phyloP scores from a whole-genome alignment of 1,139 yeast genomes.

The Zygoascus meyerae region DNA sequence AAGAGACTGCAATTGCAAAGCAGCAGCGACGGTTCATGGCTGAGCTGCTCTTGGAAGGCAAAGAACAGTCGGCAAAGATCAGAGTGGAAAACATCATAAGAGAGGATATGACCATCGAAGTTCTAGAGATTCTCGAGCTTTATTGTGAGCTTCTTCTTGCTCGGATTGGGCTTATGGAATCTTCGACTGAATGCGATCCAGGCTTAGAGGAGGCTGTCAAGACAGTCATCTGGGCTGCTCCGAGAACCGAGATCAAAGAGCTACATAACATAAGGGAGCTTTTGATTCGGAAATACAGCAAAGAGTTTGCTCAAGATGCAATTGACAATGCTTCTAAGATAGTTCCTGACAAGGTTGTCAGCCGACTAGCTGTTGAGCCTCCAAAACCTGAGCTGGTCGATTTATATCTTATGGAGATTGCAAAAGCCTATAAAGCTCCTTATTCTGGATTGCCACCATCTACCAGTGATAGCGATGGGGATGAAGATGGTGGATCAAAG shows the following conservation, averaged over 20 bases:
- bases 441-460: slow-evolving; percentile 52
- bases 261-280: slow-evolving; percentile 56
- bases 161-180: slow-evolving; percentile 53
- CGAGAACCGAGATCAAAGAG: slow-evolving; percentile 74
- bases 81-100: slow-evolving; percentile 81
- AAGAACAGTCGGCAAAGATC: slow-evolving; percentile 78
- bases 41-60: slow-evolving; percentile 60
- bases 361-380: slow-evolving; percentile 60
- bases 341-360: slow-evolving; percentile 61
- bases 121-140: slow-evolving; percentile 72
- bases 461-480: slow-evolving; percentile 28
- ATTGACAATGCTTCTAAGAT: slow-evolving; percentile 49
- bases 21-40: slow-evolving; percentile 76
- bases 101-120: slow-evolving; percentile 77
- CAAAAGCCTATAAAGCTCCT: slow-evolving; percentile 71
- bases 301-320: slow-evolving; percentile 56
- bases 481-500: slow-evolving; percentile 20
- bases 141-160: slow-evolving; percentile 82
- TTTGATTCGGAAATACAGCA: slow-evolving; percentile 58
- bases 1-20: slow-evolving; percentile 74
- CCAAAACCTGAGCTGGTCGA: slow-evolving; percentile 63
- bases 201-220: slow-evolving; percentile 70
- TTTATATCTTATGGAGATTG: slow-evolving; percentile 72
- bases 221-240: slow-evolving; percentile 63
- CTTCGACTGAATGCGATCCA: slow-evolving; percentile 47